Evolutionary conservation across 768 basidiomycete species (phyloP), one percentile per base, ranked within the genome.

Genomic region (Boletales sp.): DNA sequence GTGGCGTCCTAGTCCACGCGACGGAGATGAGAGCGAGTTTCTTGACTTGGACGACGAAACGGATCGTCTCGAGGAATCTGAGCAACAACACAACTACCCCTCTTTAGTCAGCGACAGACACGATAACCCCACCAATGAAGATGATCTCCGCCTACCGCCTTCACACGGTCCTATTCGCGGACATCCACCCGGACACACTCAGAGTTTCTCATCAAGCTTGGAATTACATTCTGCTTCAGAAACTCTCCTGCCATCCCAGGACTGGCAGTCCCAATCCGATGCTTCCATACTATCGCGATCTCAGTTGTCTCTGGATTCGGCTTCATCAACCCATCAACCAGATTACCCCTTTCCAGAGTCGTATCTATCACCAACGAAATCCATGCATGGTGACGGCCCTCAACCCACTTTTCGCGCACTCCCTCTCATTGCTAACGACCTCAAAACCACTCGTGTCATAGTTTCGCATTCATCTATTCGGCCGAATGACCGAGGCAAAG

Each of bases 401-500:
- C 60, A 61, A 46, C 62, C 79, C 36, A 75, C 75, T 19, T 90
- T 87, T 70, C 85, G 88, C 45, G 83, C 84, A 2, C 78, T 90
- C 19, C 87, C 87, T 12, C 72, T 90, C 21, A 67, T 90, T 18
- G 72, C 81, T 5, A 68, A 72, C 13, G 90, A 95, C 61, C 83
- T 98, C 13, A 82, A 83, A 34, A 78, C 77, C 43, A 90, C 92
- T 3, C 75, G 71, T 24, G 75, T 91, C 48, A 64, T 69, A 8
- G 92, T 97, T 27, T 83, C 83, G 2, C 84, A 85, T 48, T 93
- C 90, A 12, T 83, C 87, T 43, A 91, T 97, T 48, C 81, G 84
- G 15, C 83, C 91, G 6, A 97, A 95, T 61, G 90, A 95, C 52
- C 79, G 86, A 45, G 90, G 92, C 44, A 93, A 92, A 66, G 95